Evolutionary conservation across 257 asterid species (phyloP).

Genomic region (Solanum piurae): DNA sequence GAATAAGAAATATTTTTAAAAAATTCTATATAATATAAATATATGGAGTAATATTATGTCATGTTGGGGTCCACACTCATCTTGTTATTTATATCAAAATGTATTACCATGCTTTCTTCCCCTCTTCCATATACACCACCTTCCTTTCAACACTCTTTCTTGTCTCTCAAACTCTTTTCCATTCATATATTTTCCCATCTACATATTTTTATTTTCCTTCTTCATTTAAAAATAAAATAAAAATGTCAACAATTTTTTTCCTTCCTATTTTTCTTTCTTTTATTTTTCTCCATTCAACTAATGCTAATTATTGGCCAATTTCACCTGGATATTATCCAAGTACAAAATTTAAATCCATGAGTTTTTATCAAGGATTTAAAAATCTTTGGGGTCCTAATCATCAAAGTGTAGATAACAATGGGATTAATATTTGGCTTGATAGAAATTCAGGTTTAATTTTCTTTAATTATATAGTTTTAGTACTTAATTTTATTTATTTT

Average conservation of each 20-base stretch:
- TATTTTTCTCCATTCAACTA: not conserved
- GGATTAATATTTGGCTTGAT: slow-evolving; percentile 83
- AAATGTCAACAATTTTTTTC: slow-evolving; percentile 11
- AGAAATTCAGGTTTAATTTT: slow-evolving; percentile 41
- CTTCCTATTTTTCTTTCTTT: slow-evolving; percentile 9
- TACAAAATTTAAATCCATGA: slow-evolving; percentile 40
- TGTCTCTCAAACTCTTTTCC: slow-evolving; percentile 9
- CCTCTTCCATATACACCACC: slow-evolving; percentile 16
- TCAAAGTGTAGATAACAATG: slow-evolving; percentile 48
- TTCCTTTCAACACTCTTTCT: slow-evolving; percentile 18
- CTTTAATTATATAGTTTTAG: not conserved
- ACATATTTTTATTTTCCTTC: not conserved
- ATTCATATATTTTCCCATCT: not conserved
- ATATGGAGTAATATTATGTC: not conserved
- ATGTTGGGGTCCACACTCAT: slow-evolving; percentile 33
- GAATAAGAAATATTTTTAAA: fast-evolving
- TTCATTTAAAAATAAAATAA: not conserved
- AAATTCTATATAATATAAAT: not conserved
- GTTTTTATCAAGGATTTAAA: slow-evolving; percentile 50
- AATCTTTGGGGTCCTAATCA: slow-evolving; percentile 78
- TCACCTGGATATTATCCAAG: slow-evolving; percentile 77
- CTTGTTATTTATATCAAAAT: slow-evolving; percentile 25
- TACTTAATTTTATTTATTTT: not conserved
- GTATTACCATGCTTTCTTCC: slow-evolving; percentile 22
- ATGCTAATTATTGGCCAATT: slow-evolving; percentile 67